Conservation (phyloP, 257 asterid genomes). For the Nyctanthes arbortristis region DNA sequence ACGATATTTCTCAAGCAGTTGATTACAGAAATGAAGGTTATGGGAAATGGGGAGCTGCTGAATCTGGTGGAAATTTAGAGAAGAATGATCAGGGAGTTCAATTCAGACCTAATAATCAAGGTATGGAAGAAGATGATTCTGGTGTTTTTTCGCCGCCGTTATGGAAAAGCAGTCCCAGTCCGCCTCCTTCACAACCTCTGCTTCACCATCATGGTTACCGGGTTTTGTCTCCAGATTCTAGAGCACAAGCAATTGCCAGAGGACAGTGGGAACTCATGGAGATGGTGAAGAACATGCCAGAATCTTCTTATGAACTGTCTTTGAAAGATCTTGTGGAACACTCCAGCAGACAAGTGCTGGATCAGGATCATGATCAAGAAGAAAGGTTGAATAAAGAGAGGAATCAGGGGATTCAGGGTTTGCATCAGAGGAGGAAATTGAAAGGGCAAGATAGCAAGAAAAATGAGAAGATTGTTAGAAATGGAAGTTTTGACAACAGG, state of each 20-base stretch:
- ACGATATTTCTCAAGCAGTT: constrained; percentile 5
- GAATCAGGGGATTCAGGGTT: constrained; percentile 2
- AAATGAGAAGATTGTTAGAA: constrained; percentile 30
- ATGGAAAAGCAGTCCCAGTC: constrained; percentile 60
- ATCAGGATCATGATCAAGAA: constrained; percentile 19
- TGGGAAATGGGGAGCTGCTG: constrained; percentile 12
- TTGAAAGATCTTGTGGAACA: constrained; percentile 70
- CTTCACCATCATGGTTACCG: constrained; percentile 28
- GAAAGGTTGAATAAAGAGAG: constrained; percentile 17
- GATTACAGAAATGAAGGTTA: constrained; percentile 16
- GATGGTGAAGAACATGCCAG: constrained; percentile 79
- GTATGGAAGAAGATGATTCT: constrained; percentile 45
- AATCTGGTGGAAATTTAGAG: no score
- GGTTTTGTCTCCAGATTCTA: constrained; percentile 48
- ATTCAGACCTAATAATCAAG: constrained; percentile 30
- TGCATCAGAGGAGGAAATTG: constrained; percentile 28
- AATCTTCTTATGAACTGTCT: constrained; percentile 65
- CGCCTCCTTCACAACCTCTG: constrained; percentile 29
- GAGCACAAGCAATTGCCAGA: constrained; percentile 61
- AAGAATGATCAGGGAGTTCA: constrained; percentile 31
- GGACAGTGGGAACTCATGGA: constrained; percentile 89
- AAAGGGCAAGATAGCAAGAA: constrained; percentile 42
- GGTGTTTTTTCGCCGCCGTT: constrained; percentile 63
- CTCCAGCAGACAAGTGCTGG: constrained; percentile 21
- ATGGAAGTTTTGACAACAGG: constrained; percentile 43